These are phyloP conservation scores for Warburgia ugandensis DNA, from an alignment of 164 flowering plant species.

Conservation along the genomic window DNA sequence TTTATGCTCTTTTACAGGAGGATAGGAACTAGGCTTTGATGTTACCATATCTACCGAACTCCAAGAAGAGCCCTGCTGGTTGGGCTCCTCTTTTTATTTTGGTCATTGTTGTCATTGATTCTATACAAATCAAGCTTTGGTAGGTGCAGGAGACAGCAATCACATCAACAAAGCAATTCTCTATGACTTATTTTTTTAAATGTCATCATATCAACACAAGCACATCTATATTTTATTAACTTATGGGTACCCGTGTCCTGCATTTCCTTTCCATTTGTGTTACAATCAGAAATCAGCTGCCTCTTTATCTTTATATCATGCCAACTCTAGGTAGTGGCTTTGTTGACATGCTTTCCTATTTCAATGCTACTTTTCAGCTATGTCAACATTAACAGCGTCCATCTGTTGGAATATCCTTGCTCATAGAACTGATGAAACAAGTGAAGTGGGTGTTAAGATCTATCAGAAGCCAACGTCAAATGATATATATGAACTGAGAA, in stretches of 20 bases:
- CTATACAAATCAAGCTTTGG: too few species aligned
- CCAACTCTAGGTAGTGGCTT: background rate
- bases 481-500: conserved; percentile 71
- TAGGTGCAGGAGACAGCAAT: too few species aligned
- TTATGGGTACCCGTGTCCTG: background rate
- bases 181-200: too few species aligned
- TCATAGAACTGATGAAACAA: conserved; percentile 74
- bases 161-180: too few species aligned
- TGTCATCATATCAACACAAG: too few species aligned
- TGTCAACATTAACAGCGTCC: conserved; percentile 72
- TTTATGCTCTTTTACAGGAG: too few species aligned
- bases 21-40: too few species aligned
- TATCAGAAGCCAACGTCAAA: conserved; percentile 92
- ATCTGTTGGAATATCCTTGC: conserved; percentile 94
- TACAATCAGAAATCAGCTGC: background rate
- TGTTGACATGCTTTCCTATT: conserved; percentile 1
- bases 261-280: background rate
- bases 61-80: too few species aligned
- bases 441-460: conserved; percentile 74
- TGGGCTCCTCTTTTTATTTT: too few species aligned
- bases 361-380: conserved; percentile 37
- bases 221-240: too few species aligned
- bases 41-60: too few species aligned
- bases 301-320: background rate
- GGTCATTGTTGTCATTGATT: too few species aligned